These are phyloP conservation scores for Cavenderia fasciculata DNA, from an alignment of 78 protist genomes.

Conservation along the genomic window DNA sequence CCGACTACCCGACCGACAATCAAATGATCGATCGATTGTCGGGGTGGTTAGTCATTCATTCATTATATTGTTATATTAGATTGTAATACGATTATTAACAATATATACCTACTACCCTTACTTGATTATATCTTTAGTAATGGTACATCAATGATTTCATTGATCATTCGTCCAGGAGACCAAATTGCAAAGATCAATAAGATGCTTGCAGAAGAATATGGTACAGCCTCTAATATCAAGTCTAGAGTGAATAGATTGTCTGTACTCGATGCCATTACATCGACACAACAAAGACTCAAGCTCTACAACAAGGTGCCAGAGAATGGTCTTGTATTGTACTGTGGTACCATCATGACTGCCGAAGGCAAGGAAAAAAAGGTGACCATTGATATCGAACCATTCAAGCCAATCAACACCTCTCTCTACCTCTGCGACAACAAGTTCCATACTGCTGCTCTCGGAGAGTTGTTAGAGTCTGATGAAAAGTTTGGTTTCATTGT, in stretches of 20 bases:
- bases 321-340: slow-evolving; percentile 99
- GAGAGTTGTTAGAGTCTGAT: slow-evolving; percentile 95
- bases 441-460: slow-evolving; percentile 98
- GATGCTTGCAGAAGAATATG: slow-evolving; percentile 99
- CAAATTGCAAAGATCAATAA: slow-evolving; percentile 92
- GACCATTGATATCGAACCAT: slow-evolving; percentile 99
- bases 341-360: slow-evolving; percentile 98
- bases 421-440: slow-evolving; percentile 99
- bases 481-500: slow-evolving; percentile 99
- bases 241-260: slow-evolving; percentile 94
- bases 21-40: too few relatives aligned
- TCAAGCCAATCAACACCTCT: slow-evolving; percentile 98
- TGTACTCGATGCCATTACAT: slow-evolving; percentile 97
- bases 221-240: slow-evolving; percentile 99
- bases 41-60: too few relatives aligned
- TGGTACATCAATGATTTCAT: slow-evolving; percentile 99
- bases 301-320: slow-evolving; percentile 89
- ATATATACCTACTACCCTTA: too few relatives aligned
- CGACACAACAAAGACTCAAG: slow-evolving; percentile 96
- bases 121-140: slow-evolving; percentile 77
- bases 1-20: too few relatives aligned
- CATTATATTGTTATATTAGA: too few relatives aligned
- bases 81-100: too few relatives aligned
- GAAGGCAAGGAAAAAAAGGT: slow-evolving; percentile 98
- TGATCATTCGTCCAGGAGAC: slow-evolving; percentile 98